Base-by-base conservation (phyloP, 202 grass and related monocot genomes). In the Carex arenaria region DNA sequence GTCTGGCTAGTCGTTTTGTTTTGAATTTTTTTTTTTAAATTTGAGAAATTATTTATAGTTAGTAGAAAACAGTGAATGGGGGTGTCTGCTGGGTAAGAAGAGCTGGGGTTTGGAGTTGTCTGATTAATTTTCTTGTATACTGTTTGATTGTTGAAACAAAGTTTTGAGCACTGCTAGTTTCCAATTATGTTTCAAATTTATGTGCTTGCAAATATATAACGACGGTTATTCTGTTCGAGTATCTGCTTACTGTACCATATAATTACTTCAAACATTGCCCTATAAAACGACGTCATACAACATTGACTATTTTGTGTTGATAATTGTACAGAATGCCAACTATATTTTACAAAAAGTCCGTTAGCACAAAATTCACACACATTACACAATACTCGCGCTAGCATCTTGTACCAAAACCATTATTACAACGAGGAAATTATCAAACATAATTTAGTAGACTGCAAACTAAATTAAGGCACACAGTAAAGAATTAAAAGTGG, bases 401-500 rank as follows among this genome's bases (percentile, higher is more conserved):
- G 43, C 64, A 81, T 32, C 62, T 82, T 14, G 55, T n/a, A 67
- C 43, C 19, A 34, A 82, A 82, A 53, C 23, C 42, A 30, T 56
- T 82, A 69, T 82, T 69, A 69, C 43, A 78, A 18, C 1, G 30
- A 59, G 4, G 13, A 53, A 68, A 65, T 49, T 20, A 22, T 34
- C 8, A 51, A 43, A 80, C n/a, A 64, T 65, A 13, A 56, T 15
- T 7, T n/a, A 40, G 22, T 5, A 40, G 22, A 65, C 31, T 10
- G 15, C 79, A 66, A 51, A 14, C 71, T 69, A 78, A 67, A 54
- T 56, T 54, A 66, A 68, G 43, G 60, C 78, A 65, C 59, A 47
- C 78, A 51, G 19, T 5, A 40, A 20, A 15, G 22, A 40, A 62
- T 40, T 64, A 38, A 40, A 80, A 45, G 76, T 22, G 7, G 23